Percentiles rank a stretch among this genome's conserved stretches.
Conservation (phyloP, 2,329 filamentous ascomycete genomes). For the Botryosphaeria dothidea region DNA sequence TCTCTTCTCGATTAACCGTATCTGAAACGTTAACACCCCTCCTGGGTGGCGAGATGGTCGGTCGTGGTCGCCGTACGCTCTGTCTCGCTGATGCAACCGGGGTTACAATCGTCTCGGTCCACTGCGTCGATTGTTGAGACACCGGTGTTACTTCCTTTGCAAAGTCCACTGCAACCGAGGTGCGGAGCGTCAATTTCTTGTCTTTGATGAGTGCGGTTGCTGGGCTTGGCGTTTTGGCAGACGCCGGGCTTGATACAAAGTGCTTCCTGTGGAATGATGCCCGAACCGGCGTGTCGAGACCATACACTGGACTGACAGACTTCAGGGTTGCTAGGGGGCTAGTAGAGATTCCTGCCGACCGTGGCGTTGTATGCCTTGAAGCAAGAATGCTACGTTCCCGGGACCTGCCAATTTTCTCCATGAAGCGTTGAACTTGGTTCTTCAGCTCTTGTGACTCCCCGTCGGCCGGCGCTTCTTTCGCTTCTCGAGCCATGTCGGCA, state of each 20-base stretch:
- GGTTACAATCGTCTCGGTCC: slow-evolving; percentile 2
- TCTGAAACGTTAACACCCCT: background rate
- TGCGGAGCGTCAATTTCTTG: background rate
- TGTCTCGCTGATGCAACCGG: background rate
- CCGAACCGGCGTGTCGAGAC: background rate
- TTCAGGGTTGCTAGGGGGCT: background rate
- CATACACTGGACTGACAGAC: background rate
- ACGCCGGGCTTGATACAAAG: background rate
- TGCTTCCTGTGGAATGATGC: background rate
- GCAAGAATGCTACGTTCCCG: background rate
- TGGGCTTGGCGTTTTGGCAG: background rate
- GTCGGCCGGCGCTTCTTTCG: slow-evolving; percentile 41
- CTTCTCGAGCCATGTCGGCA: slow-evolving; percentile 63
- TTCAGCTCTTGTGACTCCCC: slow-evolving; percentile 19
- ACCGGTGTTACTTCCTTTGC: background rate
- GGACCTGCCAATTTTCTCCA: slow-evolving; percentile 14
- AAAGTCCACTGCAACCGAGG: background rate
- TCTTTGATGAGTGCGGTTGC: background rate
- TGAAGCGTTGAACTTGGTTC: background rate
- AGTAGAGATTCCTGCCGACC: background rate
- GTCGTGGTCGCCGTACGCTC: background rate
- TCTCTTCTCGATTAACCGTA: background rate
- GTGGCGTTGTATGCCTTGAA: slow-evolving; percentile 1
- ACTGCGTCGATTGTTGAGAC: slow-evolving; percentile 9
- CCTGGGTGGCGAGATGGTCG: slow-evolving; percentile 1